Percentiles rank a stretch among this genome's conserved stretches.
Evolutionary conservation across 106 monocot species (phyloP).

Genomic region (Cymbidium sinense): DNA sequence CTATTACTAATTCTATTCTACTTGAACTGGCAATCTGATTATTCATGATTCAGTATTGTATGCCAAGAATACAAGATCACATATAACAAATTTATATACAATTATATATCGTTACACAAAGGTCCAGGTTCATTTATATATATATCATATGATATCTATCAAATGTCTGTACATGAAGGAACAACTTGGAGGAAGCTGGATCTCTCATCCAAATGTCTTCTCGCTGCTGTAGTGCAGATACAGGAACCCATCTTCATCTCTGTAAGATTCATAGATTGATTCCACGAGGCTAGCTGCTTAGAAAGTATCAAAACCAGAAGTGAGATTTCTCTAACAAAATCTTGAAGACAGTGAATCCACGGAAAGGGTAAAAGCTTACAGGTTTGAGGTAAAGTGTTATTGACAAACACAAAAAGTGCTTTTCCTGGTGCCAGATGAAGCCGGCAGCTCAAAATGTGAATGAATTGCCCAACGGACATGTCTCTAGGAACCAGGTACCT

Average conservation of each 20-base stretch:
- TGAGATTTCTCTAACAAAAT: background rate
- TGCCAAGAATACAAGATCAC: background rate
- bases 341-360: background rate
- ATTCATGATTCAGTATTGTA: no score
- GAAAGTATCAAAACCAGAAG: background rate
- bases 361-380: constrained; percentile 21
- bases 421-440: constrained; percentile 72
- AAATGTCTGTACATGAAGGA: background rate
- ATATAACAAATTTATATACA: background rate
- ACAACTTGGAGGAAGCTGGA: background rate
- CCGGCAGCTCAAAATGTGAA: constrained; percentile 60
- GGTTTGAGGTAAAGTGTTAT: constrained; percentile 79
- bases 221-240: constrained; percentile 74
- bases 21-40: no score
- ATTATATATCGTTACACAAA: background rate
- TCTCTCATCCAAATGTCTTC: constrained; percentile 44
- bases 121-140: background rate
- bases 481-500: constrained; percentile 76
- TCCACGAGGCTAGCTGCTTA: constrained; percentile 33
- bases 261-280: constrained; percentile 36
- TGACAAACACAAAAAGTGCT: constrained; percentile 86
- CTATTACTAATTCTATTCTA: no score
- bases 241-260: constrained; percentile 60
- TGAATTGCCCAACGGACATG: constrained; percentile 89
- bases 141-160: background rate